A percentile compares a stretch with the other conserved stretches of the same genome.
These are phyloP conservation scores for Thermomucor indicae-seudaticae DNA, from an alignment of 371 early-diverging fungal species.

Conservation along the genomic window DNA sequence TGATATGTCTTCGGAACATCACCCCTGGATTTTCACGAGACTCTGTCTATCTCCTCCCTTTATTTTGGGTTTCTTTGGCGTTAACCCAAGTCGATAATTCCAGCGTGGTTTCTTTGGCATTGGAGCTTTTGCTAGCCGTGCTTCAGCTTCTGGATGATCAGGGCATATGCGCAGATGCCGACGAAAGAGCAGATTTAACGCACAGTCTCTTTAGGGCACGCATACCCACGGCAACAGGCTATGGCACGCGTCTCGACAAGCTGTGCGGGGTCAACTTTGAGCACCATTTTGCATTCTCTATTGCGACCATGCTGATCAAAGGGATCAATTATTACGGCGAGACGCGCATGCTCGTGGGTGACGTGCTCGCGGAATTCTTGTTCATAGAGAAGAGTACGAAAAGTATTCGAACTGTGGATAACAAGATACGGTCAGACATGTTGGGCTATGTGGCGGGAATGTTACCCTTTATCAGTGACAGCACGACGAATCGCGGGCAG, in stretches of 20 bases:
- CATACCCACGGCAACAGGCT: slow-evolving; percentile 39
- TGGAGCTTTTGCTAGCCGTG: slow-evolving; percentile 63
- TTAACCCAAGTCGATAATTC: slow-evolving; percentile 81
- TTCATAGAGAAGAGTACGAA: slow-evolving; percentile 58
- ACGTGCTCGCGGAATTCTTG: slow-evolving; percentile 63
- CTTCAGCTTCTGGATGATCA: slow-evolving; percentile 73
- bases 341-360: slow-evolving; percentile 59
- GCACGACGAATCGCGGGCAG: no score
- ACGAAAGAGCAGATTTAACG: no score
- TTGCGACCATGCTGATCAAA: slow-evolving; percentile 59
- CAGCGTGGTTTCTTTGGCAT: slow-evolving; percentile 65
- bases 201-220: slow-evolving; percentile 56
- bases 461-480: slow-evolving; percentile 52
- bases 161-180: no score
- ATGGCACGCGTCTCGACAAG: slow-evolving; percentile 48
- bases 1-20: slow-evolving; percentile 82
- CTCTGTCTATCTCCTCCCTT: slow-evolving; percentile 68
- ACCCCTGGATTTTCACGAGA: slow-evolving; percentile 68
- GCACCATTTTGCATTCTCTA: slow-evolving; percentile 68
- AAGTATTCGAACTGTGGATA: not conserved
- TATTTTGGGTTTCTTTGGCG: slow-evolving; percentile 89
- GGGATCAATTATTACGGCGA: slow-evolving; percentile 47
- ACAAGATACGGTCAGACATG: slow-evolving; percentile 17
- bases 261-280: slow-evolving; percentile 59
- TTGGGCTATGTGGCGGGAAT: slow-evolving; percentile 42